Conservation (phyloP, 805 yeast genomes). For the Barnettozyma vustinii region DNA sequence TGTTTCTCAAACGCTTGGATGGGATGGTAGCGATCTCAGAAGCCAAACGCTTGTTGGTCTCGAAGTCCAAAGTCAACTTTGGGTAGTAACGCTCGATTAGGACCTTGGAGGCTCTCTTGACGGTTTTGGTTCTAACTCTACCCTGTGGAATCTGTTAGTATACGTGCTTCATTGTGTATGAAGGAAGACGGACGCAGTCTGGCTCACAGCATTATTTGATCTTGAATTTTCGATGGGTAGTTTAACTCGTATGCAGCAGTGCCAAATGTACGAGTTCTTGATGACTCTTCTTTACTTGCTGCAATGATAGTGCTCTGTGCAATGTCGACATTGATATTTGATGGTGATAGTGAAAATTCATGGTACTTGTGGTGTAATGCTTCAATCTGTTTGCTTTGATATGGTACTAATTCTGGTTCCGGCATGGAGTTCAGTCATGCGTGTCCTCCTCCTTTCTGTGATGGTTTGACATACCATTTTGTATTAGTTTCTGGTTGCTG, state of each 20-base stretch:
- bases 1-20: constrained; percentile 99
- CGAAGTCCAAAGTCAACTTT: constrained; percentile 98
- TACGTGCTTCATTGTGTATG: not conserved
- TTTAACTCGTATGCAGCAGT: too few relatives aligned
- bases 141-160: constrained; percentile 52
- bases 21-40: constrained; percentile 98
- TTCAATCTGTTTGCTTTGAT: not conserved
- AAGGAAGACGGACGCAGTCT: not conserved
- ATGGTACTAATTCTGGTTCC: not conserved
- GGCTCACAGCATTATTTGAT: too few relatives aligned
- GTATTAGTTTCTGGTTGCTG: constrained; percentile 12
- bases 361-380: not conserved
- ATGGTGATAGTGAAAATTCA: not conserved
- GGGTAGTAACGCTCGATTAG: constrained; percentile 99
- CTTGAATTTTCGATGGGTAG: too few relatives aligned
- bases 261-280: not conserved
- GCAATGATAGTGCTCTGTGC: too few relatives aligned
- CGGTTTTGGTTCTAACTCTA: constrained; percentile 99
- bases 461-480: constrained; percentile 19
- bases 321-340: not conserved
- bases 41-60: constrained; percentile 99
- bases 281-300: not conserved
- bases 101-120: constrained; percentile 99
- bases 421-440: not conserved
- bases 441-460: not conserved